Percentiles rank a stretch among this genome's conserved stretches.
These are phyloP conservation scores for Tillandsia fasciculata DNA, from an alignment of 176 grass and related monocot genomes.

Conservation along the genomic window DNA sequence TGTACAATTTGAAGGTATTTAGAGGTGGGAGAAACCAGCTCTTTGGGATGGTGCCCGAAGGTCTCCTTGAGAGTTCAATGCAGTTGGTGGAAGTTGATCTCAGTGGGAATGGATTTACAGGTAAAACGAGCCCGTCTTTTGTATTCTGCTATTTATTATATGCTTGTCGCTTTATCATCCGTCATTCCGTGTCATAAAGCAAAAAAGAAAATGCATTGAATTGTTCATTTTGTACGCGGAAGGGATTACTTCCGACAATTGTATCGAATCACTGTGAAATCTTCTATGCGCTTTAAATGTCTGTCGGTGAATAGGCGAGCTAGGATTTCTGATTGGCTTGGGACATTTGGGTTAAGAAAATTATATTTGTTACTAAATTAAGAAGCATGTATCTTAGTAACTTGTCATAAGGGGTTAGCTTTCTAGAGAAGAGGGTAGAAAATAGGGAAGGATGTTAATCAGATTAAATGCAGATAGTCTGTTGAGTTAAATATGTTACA, in stretches of 20 bases:
- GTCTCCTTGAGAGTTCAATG: slow-evolving; percentile 60
- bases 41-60: slow-evolving; percentile 56
- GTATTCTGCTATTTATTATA: slow-evolving; percentile 1
- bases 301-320: too few species aligned
- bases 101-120: slow-evolving; percentile 84
- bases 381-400: too few species aligned
- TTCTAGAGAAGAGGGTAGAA: too few species aligned
- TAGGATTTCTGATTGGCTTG: too few species aligned
- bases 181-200: background rate
- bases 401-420: too few species aligned
- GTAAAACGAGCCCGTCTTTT: slow-evolving; percentile 28
- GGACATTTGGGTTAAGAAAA: too few species aligned
- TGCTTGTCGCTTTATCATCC: background rate
- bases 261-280: too few species aligned
- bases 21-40: slow-evolving; percentile 44
- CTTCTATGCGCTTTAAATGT: too few species aligned
- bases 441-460: too few species aligned
- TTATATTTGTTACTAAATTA: too few species aligned
- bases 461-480: too few species aligned
- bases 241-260: background rate
- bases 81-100: slow-evolving; percentile 74
- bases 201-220: background rate
- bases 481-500: too few species aligned
- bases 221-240: background rate
- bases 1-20: slow-evolving; percentile 68